These are phyloP conservation scores for Cantharellus anzutake DNA, from an alignment of 768 basidiomycete genomes.

Conservation along the genomic window DNA sequence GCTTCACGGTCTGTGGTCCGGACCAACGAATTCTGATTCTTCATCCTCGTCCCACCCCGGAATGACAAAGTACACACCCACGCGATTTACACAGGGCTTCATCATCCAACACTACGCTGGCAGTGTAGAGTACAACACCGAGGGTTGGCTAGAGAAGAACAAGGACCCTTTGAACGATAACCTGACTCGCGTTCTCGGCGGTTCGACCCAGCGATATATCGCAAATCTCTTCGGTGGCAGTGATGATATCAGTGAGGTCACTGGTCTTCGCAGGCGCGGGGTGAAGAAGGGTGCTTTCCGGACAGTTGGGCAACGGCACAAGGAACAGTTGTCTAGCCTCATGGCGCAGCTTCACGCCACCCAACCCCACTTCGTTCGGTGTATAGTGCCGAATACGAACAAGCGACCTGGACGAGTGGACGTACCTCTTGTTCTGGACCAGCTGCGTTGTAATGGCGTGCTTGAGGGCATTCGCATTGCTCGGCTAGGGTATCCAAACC, in stretches of 20 bases:
- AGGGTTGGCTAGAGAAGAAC: constrained; percentile 98
- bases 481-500: constrained; percentile 89
- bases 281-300: constrained; percentile 94
- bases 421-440: constrained; percentile 87
- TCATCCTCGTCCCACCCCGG: constrained; percentile 37
- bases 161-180: constrained; percentile 97
- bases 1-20: constrained; percentile 59
- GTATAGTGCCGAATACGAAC: constrained; percentile 85
- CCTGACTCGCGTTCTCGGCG: constrained; percentile 69
- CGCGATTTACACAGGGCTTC: constrained; percentile 81
- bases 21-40: constrained; percentile 19
- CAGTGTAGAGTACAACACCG: constrained; percentile 86
- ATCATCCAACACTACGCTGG: constrained; percentile 93
- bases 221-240: constrained; percentile 56
- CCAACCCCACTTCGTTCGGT: constrained; percentile 94
- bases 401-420: constrained; percentile 88
- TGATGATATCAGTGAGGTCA: constrained; percentile 11
- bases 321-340: constrained; percentile 80
- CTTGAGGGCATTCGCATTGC: constrained; percentile 97
- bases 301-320: constrained; percentile 88
- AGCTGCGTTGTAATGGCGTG: constrained; percentile 95
- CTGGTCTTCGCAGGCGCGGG: constrained; percentile 35
- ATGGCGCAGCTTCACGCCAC: constrained; percentile 86
- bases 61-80: constrained; percentile 63
- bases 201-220: constrained; percentile 67